Conservation (phyloP, 768 basidiomycete species). For the Naganishia kalamii region DNA sequence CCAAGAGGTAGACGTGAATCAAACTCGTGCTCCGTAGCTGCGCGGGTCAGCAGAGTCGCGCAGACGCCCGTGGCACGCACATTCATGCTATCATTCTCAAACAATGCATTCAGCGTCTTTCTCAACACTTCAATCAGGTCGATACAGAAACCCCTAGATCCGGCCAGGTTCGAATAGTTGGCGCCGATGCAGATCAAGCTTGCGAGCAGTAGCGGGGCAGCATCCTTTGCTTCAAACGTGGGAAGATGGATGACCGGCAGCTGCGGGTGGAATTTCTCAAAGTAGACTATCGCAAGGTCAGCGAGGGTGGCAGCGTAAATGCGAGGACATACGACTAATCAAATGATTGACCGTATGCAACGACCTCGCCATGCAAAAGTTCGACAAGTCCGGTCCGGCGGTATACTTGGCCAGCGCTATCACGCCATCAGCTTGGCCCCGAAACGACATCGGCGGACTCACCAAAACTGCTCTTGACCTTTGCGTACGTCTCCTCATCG, state of each 20-base stretch:
- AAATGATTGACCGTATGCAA: constrained; percentile 18
- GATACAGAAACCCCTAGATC: constrained; percentile 14
- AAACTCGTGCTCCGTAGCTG: constrained; percentile 18
- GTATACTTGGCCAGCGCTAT: constrained; percentile 15
- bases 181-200: constrained; percentile 17
- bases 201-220: constrained; percentile 13
- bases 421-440: not conserved
- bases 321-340: constrained; percentile 1
- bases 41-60: not conserved
- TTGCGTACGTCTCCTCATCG: constrained; percentile 12
- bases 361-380: constrained; percentile 19
- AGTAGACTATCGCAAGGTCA: constrained; percentile 2
- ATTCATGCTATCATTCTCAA: constrained; percentile 19
- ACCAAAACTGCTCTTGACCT: constrained; percentile 22
- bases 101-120: constrained; percentile 20
- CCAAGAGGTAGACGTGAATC: constrained; percentile 18
- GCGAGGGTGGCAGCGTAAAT: not conserved
- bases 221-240: constrained; percentile 12
- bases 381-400: constrained; percentile 16
- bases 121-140: constrained; percentile 20
- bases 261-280: constrained; percentile 16
- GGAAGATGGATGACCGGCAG: constrained; percentile 18
- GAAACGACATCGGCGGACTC: not conserved
- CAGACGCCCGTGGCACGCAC: not conserved
- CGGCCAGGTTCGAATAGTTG: constrained; percentile 13